Base-by-base conservation (phyloP, 2,329 filamentous ascomycete genomes). In the Zymoseptoria brevis region DNA sequence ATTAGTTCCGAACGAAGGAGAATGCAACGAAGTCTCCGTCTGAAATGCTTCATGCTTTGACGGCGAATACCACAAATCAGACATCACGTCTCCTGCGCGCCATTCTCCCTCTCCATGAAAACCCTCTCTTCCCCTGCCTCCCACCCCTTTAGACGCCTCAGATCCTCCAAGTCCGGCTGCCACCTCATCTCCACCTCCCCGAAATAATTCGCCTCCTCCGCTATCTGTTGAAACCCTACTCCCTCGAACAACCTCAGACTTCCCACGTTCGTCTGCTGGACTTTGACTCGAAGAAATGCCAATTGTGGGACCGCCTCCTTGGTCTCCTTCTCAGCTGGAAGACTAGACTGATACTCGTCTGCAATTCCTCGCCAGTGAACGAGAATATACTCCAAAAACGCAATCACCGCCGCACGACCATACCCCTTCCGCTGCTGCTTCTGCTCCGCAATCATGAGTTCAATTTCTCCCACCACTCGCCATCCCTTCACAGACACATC, bases 371-470 rank as follows among this genome's bases (percentile, higher is more conserved):
- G 66, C 22, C 83, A 71, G 56, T 88, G 77, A 0, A 70, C 70
- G 4, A 78, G 65, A 5, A 96, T 77, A 68, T 91, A 97, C 52
- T 78, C 73, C 54, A 96, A 68, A 58, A 97, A 87, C 0, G 83
- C 76, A 2, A 84, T 70, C 1, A 96, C 78, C 0, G 88, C 83
- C 0, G 83, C 81, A 4, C 79, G 77, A 0, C 90, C 91, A 6
- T 85, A 76, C 0, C 90, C 90, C 7, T 78, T 76, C 0, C 87
- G 78, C 22, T 86, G 84, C 29, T 83, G 75, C 0, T 72, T 69
- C 4, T 75, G 75, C 1, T 77, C 75, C 0, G 90, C 90, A 62
- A 96, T 86, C 91, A 96, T 96, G 63, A 96, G 82, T 73, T 96
- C 90, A 6, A 96, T 75, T 70, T 96, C 91, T 22, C 88, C 91